Conservation (phyloP, 148 eudicot species). For the Chenopodium berlandieri region DNA sequence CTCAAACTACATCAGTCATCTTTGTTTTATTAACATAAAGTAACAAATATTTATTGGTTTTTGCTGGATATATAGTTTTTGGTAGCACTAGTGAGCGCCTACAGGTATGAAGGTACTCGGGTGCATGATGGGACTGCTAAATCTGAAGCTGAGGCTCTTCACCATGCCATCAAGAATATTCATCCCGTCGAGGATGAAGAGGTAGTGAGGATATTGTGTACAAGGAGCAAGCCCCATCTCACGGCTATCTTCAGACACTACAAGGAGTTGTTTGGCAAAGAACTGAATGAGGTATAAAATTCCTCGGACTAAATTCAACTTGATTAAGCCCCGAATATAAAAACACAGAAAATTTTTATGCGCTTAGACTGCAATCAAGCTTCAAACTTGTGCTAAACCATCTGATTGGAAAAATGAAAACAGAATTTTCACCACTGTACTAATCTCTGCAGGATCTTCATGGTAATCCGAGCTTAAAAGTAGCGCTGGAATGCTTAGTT, state of each 20-base stretch:
- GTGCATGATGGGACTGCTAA: constrained; percentile 61
- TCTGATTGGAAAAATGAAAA: background rate
- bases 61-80: constrained; percentile 46
- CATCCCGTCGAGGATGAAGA: constrained; percentile 49
- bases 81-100: constrained; percentile 77
- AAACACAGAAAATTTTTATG: background rate
- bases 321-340: background rate
- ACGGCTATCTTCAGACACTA: constrained; percentile 53
- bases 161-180: constrained; percentile 42
- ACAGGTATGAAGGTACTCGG: constrained; percentile 71
- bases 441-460: constrained; percentile 49
- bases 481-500: constrained; percentile 55
- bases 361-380: background rate
- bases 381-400: background rate
- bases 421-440: background rate
- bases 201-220: constrained; percentile 59
- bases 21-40: no score
- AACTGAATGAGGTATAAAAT: constrained; percentile 47
- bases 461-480: constrained; percentile 33
- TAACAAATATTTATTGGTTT: background rate
- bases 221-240: constrained; percentile 77
- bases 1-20: background rate
- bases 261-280: constrained; percentile 61
- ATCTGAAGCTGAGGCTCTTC: constrained; percentile 61
- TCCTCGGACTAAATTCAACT: background rate